Evolutionary conservation across 2,329 filamentous ascomycete genomes (phyloP).

Genomic region (Sporothrix pallida): DNA sequence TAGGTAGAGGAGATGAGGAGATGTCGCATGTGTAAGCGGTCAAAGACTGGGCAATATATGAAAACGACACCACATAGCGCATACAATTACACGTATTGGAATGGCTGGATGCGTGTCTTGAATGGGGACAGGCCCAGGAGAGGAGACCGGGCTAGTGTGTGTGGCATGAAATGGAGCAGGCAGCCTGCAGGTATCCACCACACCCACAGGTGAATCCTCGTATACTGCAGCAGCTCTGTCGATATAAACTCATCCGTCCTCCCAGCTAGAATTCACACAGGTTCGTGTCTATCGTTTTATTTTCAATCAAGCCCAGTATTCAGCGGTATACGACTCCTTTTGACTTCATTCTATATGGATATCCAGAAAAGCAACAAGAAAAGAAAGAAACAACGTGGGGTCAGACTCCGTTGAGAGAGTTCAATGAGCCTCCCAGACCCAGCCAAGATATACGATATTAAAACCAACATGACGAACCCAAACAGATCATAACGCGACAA

Average conservation of each 20-base stretch:
- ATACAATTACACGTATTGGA: neutral
- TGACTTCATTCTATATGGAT: slow-evolving; percentile 16
- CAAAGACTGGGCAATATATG: neutral
- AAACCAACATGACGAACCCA: neutral
- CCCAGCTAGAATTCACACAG: neutral
- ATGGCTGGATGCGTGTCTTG: no score
- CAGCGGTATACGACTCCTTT: neutral
- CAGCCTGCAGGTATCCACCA: neutral
- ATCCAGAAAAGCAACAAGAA: neutral
- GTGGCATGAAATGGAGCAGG: neutral
- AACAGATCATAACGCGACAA: neutral
- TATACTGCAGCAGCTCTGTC: no score
- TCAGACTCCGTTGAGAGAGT: neutral
- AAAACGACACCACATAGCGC: neutral
- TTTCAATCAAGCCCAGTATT: no score
- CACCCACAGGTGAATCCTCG: no score
- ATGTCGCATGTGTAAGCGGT: neutral
- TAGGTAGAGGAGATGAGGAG: neutral
- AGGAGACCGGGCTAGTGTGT: neutral
- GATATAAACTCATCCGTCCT: slow-evolving; percentile 9
- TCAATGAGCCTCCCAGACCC: neutral
- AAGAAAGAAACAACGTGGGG: no score
- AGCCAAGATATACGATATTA: neutral
- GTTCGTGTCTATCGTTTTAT: no score
- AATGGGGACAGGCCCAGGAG: no score